Conservation (phyloP, 106 monocot species). For the Platanthera guangdongensis region DNA sequence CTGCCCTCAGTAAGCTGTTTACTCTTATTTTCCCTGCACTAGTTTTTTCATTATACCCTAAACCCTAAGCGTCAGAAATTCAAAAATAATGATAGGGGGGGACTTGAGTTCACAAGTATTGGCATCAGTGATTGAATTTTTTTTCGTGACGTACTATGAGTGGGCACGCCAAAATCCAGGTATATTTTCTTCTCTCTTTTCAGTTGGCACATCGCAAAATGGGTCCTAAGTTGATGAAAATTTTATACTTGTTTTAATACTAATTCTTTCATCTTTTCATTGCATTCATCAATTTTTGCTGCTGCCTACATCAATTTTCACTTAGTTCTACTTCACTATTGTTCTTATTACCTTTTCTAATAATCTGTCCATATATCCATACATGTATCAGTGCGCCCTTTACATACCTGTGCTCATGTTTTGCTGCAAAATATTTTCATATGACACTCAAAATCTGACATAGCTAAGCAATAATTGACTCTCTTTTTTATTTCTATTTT, state of each 20-base stretch:
- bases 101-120: no score
- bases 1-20: not conserved
- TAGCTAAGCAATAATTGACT: no score
- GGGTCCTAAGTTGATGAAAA: not conserved
- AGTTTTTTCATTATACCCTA: no score
- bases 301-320: not conserved
- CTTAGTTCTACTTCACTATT: not conserved
- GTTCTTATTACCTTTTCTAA: not conserved
- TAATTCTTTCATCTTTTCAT: not conserved
- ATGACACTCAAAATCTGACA: no score
- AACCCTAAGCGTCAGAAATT: no score
- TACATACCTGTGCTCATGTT: not conserved
- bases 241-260: not conserved
- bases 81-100: no score
- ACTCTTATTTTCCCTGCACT: not conserved
- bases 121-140: no score
- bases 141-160: no score
- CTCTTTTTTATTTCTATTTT: no score
- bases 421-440: no score
- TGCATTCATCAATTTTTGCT: not conserved
- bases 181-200: not conserved
- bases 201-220: not conserved
- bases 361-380: not conserved
- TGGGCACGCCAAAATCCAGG: not conserved
- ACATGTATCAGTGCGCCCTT: not conserved